Evolutionary conservation across 345 rosid species (phyloP), one percentile per base, ranked within the genome.

Genomic region (Lepidium africanum): DNA sequence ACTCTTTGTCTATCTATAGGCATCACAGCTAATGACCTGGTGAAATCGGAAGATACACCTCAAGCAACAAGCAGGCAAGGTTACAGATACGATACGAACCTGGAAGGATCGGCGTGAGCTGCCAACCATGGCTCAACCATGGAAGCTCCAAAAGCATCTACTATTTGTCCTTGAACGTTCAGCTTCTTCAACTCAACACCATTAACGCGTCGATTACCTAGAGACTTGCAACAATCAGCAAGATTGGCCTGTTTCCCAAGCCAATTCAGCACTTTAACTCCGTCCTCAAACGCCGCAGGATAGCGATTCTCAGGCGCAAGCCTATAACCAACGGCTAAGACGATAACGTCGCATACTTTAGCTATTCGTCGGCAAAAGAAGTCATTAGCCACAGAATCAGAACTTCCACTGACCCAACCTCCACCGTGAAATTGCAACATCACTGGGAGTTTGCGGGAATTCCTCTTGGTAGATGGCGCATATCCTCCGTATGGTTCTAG

Each of bases 391-490:
- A 73, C 83, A 13, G 92, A 79, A 51, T 79, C 89, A 53, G 84
- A 86, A 58, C 96, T 85, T 68, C 96, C 96, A 16, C 88, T 79
- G 35, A 90, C 91, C 60, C 87, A 90, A 59, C 92, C 97, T 4
- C 98, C 98, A n/a, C 96, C 97, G 10, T 93, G 98, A 69, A 93
- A 93, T 84, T 88, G 96, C 82, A 90, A 51, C 78, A 90, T 80
- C 77, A 88, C 88, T 23, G 98, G 96, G 40, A 93, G 70, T 76
- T 71, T 88, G 79, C 87, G 63, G 2, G 51, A 58, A 48, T 59
- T 81, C 10, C 80, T 81, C 10, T 37, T 6, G 0, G 62, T 51
- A 17, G 79, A 58, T 7, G 96, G 92, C 12, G 84, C 76, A 30
- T 87, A 92, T 3, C 95, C 95, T 21, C 89, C 77, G 63, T 89